phyloP scores from a whole-genome alignment of 1,139 yeast genomes.

The Hyphopichia wangnamkhiaoensis region DNA sequence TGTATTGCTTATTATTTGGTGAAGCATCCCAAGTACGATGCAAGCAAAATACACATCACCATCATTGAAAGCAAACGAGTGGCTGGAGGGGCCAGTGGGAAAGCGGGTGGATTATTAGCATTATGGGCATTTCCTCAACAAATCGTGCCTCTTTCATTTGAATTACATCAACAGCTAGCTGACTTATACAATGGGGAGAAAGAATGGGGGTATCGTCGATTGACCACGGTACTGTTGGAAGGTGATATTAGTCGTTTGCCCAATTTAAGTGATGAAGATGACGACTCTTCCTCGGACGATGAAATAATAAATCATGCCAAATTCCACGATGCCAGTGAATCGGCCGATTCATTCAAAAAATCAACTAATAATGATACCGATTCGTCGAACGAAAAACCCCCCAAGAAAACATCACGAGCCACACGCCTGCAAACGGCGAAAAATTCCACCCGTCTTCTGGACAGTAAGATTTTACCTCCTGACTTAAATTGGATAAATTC shows the following conservation, averaged over 20 bases:
- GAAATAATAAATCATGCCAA: slow-evolving; percentile 2
- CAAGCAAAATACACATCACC: slow-evolving; percentile 74
- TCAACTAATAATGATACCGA: slow-evolving; percentile 19
- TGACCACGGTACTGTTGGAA: slow-evolving; percentile 84
- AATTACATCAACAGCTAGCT: slow-evolving; percentile 80
- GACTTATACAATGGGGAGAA: slow-evolving; percentile 75
- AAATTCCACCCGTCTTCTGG: slow-evolving; percentile 8
- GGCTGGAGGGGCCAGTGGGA: slow-evolving; percentile 97
- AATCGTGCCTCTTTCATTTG: slow-evolving; percentile 85
- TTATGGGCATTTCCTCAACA: slow-evolving; percentile 97
- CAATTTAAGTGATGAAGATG: slow-evolving; percentile 16
- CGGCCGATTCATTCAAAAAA: slow-evolving; percentile 12
- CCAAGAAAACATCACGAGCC: slow-evolving; percentile 36
- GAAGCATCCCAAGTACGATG: slow-evolving; percentile 76
- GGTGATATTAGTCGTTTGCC: slow-evolving; percentile 61
- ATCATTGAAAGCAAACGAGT: slow-evolving; percentile 89
- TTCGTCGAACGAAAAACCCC: slow-evolving; percentile 28
- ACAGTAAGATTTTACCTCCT: slow-evolving; percentile 51
- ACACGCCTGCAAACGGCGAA: slow-evolving; percentile 19
- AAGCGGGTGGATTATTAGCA: slow-evolving; percentile 94
- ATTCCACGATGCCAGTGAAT: slow-evolving; percentile 7
- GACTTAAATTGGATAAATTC: slow-evolving; percentile 82
- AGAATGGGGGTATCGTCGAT: slow-evolving; percentile 91
- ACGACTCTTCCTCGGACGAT: slow-evolving; percentile 17
- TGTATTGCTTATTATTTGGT: slow-evolving; percentile 91